Evolutionary conservation across 768 basidiomycete genomes (phyloP), one percentile per base, ranked within the genome.

Genomic region (Tubosaeta sp.): DNA sequence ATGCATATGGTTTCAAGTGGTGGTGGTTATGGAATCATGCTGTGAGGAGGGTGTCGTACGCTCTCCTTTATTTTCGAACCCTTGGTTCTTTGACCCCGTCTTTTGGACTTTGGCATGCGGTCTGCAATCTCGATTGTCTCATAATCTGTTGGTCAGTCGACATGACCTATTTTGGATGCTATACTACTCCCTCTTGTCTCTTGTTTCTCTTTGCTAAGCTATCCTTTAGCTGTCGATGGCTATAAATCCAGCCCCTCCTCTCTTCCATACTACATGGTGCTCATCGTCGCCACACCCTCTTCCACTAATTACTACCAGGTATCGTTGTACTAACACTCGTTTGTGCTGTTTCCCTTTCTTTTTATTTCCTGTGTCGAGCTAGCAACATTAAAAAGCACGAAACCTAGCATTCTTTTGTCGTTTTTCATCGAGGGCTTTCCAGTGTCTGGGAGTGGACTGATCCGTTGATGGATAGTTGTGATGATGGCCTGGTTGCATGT

Each of bases 11-110:
- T 71, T 43, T 62, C 72, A 48, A 73, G 69, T 53, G 60, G 55
- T 47, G 66, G 65, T 36, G 72, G 67, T 51, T 76, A 73, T 64
- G 64, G 66, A 29, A 59, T 71, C 52, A 73, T 76, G 69, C 58
- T 76, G 56, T 69, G 52, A 67, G 31, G 34, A 22, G 31, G 39
- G 34, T 31, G 27, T 43, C 45, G 47, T 53, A 14, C 51, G 52
- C 57, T 52, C 46, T 30, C 39, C 9, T 50, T 52, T 40, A 31
- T 30, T 10, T 35, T 48, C 8, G 48, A 44, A 44, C 43, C 45
- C 48, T 51, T 39, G 56, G 42, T 46, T 48, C 25, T 51, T 49
- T 52, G 29, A 51, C 54, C 42, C 25, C 13, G 39, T 50, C 49
- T 48, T 35, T 57, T 53, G 54, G 56, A 58, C 47, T 54, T 46